Base-by-base conservation (phyloP, 2,329 filamentous ascomycete genomes). In the Mariannaea sp. region DNA sequence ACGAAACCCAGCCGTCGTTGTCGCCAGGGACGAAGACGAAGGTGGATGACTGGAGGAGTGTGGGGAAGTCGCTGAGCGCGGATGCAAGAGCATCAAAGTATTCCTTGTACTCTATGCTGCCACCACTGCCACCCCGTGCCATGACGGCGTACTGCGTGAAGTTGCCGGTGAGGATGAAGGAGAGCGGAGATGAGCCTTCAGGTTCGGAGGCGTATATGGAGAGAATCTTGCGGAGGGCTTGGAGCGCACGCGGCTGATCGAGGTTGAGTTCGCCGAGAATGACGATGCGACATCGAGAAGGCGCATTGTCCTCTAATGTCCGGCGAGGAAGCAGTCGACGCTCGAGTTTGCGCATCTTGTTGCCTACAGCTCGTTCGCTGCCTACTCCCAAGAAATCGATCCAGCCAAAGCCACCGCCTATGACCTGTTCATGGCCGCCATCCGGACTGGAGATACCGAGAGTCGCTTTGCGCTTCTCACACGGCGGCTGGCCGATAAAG, bases 81-180 rank as follows among this genome's bases (percentile, higher is more conserved):
- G 87, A 85, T 3, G 94, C 93, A 10, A 99, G 81, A 7, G 86
- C 84, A 73, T 99, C 92, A 70, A 97, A 97, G 69, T 89, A 88
- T 73, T 97, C 94, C 75, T 97, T 97, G 76, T 96, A 97, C 73
- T 96, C 92, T 62, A 97, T 92, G 71, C 90, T 93, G 30, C 90
- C 90, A 17, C 88, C 87, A 30, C 85, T 87, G 20, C 85, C 84
- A 47, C 89, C 87, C 22, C 83, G 78, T 6, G 84, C 82, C 75
- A 88, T 85, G 59, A 87, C 80, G 24, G 85, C 82, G 47, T 86
- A 77, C 49, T 80, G 77, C 14, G 82, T 81, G 64, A 99, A 97
- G 71, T 94, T 96, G 30, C 94, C 94, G 40, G 90, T 85, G 6
- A 99, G 74, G 38, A 97, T 77, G 66, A 97, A 93, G 1, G 85